Evolutionary conservation across 2,329 filamentous ascomycete genomes (phyloP).

Genomic region (Hymenoscyphus fraxineus): DNA sequence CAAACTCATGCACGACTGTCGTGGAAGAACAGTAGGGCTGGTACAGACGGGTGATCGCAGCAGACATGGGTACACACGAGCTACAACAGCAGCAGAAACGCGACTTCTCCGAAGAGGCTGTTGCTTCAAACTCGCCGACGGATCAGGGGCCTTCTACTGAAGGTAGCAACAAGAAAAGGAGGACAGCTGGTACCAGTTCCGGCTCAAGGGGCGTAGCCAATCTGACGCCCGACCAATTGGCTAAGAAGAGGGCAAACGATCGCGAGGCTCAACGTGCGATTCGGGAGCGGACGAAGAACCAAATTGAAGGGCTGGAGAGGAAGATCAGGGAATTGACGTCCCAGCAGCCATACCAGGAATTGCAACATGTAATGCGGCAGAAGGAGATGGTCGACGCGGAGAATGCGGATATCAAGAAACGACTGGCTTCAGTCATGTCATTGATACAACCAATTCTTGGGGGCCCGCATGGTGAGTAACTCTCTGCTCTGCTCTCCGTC

Average conservation of each 20-base stretch:
- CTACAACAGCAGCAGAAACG: constrained; percentile 17
- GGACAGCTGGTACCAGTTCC: constrained; percentile 44
- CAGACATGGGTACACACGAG: constrained; percentile 12
- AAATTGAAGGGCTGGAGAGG: constrained; percentile 75
- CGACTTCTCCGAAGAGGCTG: constrained; percentile 24
- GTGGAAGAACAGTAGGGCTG: constrained; percentile 4
- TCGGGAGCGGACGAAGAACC: constrained; percentile 78
- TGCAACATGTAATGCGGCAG: constrained; percentile 70
- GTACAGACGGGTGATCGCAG: constrained; percentile 11
- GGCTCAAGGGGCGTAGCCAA: constrained; percentile 78
- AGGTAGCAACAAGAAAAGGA: constrained; percentile 36
- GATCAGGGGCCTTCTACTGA: constrained; percentile 10
- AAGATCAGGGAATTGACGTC: constrained; percentile 71
- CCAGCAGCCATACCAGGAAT: constrained; percentile 78
- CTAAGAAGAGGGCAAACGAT: constrained; percentile 88
- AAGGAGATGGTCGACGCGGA: constrained; percentile 76
- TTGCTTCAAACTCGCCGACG: constrained; percentile 12
- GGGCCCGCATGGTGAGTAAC: constrained; percentile 29
- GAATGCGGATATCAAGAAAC: constrained; percentile 71
- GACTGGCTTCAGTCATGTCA: constrained; percentile 60
- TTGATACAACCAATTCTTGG: constrained; percentile 58
- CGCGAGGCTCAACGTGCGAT: constrained; percentile 87
- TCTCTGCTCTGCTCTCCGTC: constrained; percentile 1
- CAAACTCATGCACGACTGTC: not conserved
- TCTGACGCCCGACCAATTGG: constrained; percentile 81